Evolutionary conservation across 73 alveolate genomes (phyloP).

Genomic region (Vitrella brassicaformis): DNA sequence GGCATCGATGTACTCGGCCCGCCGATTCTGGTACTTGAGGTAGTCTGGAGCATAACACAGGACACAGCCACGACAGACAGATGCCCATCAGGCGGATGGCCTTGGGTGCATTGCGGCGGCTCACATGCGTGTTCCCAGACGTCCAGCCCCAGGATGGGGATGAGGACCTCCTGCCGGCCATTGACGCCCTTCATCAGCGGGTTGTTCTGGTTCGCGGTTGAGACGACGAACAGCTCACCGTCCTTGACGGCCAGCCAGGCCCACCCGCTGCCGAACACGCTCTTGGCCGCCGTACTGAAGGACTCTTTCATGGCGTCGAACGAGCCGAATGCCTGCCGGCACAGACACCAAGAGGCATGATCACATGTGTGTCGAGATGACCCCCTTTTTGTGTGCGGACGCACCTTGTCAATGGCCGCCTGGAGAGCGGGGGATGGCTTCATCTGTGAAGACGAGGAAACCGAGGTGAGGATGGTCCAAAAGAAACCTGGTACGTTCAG

Average conservation of each 20-base stretch:
- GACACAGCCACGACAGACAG: background rate
- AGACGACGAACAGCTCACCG: conserved; percentile 8
- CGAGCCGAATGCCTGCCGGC: background rate
- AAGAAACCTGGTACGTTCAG: no score
- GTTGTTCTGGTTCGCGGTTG: conserved; percentile 17
- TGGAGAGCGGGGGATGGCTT: background rate
- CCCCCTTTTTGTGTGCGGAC: no score
- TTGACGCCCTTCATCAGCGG: conserved; percentile 22
- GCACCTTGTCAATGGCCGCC: no score
- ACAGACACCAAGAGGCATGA: no score
- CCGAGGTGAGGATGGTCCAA: background rate
- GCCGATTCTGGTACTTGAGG: conserved; percentile 12
- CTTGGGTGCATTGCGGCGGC: background rate
- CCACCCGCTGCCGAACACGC: conserved; percentile 26
- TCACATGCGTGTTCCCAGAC: conserved; percentile 9
- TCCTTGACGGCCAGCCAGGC: conserved; percentile 28
- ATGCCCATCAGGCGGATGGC: no score
- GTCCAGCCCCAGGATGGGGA: conserved; percentile 12
- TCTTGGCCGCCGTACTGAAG: conserved; percentile 2
- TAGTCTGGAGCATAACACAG: background rate
- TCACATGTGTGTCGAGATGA: no score
- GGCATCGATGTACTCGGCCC: conserved; percentile 14
- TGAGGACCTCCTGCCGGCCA: background rate
- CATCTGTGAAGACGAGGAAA: background rate
- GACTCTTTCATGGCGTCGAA: conserved; percentile 5